phyloP scores from a whole-genome alignment of 2,329 filamentous ascomycete species.

The Calonectria crousiana region DNA sequence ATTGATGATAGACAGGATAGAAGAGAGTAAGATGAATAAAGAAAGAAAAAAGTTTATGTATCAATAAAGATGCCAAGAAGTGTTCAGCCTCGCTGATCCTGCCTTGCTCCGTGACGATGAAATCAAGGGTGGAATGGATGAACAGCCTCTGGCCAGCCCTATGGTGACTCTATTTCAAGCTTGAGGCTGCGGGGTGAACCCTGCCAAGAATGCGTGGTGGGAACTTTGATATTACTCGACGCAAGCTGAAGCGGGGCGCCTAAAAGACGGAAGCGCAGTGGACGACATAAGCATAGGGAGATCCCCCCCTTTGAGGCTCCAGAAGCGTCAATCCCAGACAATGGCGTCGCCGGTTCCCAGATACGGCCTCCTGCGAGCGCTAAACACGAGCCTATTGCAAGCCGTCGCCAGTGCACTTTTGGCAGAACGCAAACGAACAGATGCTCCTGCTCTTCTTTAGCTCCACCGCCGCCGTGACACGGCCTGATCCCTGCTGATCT shows the following conservation, averaged over 20 bases:
- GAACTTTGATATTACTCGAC: neutral
- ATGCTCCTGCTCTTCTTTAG: neutral
- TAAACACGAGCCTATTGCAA: constrained; percentile 2
- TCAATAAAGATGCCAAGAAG: constrained; percentile 27
- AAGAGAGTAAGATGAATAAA: constrained; percentile 24
- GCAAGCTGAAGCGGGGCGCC: neutral
- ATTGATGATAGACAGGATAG: constrained; percentile 17
- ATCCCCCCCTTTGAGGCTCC: neutral
- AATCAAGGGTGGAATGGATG: neutral
- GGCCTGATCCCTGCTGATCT: neutral
- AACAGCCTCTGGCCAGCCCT: neutral
- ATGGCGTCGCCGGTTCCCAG: neutral
- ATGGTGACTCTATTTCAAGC: neutral
- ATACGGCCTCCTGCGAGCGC: neutral
- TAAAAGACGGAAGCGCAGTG: neutral
- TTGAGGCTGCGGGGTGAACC: neutral
- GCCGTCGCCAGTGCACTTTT: neutral
- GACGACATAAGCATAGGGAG: neutral
- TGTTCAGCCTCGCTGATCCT: neutral
- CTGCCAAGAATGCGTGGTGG: neutral
- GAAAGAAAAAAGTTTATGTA: constrained; percentile 23
- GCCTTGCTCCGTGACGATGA: neutral
- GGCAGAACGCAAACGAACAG: neutral
- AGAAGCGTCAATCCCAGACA: neutral
- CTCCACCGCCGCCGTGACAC: neutral